A percentile compares a stretch with the other conserved stretches of the same genome.
These are phyloP conservation scores for Leccinellum albellum DNA, from an alignment of 768 basidiomycete genomes.

Conservation along the genomic window DNA sequence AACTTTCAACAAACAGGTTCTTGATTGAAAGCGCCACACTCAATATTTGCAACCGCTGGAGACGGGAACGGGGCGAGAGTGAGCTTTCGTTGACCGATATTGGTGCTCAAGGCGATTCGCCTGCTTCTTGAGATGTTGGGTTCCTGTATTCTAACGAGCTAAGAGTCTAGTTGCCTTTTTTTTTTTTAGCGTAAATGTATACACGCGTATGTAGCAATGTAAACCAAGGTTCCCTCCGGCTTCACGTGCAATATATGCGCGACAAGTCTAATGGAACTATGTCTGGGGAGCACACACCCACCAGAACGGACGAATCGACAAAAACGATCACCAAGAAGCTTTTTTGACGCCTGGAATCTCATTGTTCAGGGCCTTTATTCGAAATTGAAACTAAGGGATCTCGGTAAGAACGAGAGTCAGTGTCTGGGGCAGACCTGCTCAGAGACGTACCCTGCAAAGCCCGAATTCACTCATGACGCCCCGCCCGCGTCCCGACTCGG, in stretches of 20 bases:
- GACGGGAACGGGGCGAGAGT: constrained; percentile 73
- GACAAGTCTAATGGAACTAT: not conserved
- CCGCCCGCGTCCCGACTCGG: constrained; percentile 79
- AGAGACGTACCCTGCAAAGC: constrained; percentile 62
- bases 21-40: constrained; percentile 73
- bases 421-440: not conserved
- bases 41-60: constrained; percentile 80
- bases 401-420: not conserved
- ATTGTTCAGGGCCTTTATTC: constrained; percentile 74
- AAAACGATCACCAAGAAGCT: constrained; percentile 72
- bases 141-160: constrained; percentile 8
- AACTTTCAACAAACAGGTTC: constrained; percentile 46
- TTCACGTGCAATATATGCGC: not conserved
- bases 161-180: not conserved
- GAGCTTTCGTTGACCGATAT: constrained; percentile 63
- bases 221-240: not conserved
- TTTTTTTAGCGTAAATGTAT: constrained; percentile 8
- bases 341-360: constrained; percentile 87
- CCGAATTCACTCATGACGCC: constrained; percentile 90
- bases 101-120: constrained; percentile 34
- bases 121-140: constrained; percentile 13
- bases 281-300: not conserved
- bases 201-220: not conserved
- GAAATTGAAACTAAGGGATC: constrained; percentile 77
- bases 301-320: not conserved